These are phyloP conservation scores for Pleurotus salmoneostramineus DNA, from an alignment of 768 basidiomycete genomes.

Conservation along the genomic window DNA sequence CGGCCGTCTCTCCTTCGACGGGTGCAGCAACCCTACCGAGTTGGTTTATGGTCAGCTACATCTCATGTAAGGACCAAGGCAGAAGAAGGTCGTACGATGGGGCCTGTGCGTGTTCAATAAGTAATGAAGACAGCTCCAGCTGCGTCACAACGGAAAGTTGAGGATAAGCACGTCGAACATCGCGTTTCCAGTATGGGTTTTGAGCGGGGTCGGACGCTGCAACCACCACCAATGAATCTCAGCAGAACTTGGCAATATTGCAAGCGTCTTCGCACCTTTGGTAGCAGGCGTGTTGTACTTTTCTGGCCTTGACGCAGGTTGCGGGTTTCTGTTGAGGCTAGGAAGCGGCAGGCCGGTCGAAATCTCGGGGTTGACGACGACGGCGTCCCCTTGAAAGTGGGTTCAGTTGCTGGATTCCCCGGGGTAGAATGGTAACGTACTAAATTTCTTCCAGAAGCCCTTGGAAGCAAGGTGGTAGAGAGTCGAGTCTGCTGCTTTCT, in stretches of 20 bases:
- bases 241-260: neutral
- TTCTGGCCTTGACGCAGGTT: constrained; percentile 86
- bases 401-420: neutral
- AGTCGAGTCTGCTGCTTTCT: constrained; percentile 82
- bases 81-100: constrained; percentile 49
- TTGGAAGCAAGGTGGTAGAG: constrained; percentile 86
- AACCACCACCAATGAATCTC: constrained; percentile 2
- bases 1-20: constrained; percentile 32
- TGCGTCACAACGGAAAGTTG: constrained; percentile 88
- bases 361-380: constrained; percentile 86
- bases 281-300: constrained; percentile 85
- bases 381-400: constrained; percentile 62
- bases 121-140: constrained; percentile 69
- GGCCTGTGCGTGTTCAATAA: constrained; percentile 72
- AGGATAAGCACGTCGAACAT: constrained; percentile 90
- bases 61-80: neutral
- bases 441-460: constrained; percentile 97
- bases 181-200: constrained; percentile 96
- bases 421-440: constrained; percentile 40
- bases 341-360: constrained; percentile 85
- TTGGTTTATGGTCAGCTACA: constrained; percentile 5
- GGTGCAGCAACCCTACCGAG: constrained; percentile 54
- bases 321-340: constrained; percentile 72
- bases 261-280: constrained; percentile 50
- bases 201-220: constrained; percentile 84